Base-by-base conservation (phyloP, 2,329 filamentous ascomycete species). In the Apiospora marii region DNA sequence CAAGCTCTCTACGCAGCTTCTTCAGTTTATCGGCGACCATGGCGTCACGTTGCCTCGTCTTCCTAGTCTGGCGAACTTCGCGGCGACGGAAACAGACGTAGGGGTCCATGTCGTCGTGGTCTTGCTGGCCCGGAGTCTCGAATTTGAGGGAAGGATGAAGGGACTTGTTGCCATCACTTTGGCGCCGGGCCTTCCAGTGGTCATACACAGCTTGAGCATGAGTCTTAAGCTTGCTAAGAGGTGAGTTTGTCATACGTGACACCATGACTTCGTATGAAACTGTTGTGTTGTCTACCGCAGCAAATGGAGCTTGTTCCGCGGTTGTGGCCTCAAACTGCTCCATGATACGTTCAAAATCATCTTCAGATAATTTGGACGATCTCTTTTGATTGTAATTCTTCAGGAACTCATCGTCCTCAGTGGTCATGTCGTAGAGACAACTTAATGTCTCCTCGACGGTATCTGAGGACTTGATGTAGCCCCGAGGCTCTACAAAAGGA, bases 71-170 rank as follows among this genome's bases (percentile, higher is more conserved):
- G 72, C 96, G 92, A 67, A 97, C 94, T 83, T 99, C 96, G 75
- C 96, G 93, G 77, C 96, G 92, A 81, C 96, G 91, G 89, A 99
- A 99, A 84, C 96, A 99, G 79, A 99, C 95, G 84, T 98, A 99
- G 68, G 96, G 96, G 83, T 99, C 96, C 78, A 94, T 91, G 81
- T 99, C 96, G 82, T 99, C 96, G 74, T 92, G 97, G 76, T 98
- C 96, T 80, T 94, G 93, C 75, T 96, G 94, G 13, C 68, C 68
- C 16, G 68, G 68, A 67, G 92, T 97, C 85, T 99, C 96, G 76
- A 98, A 96, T 85, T 98, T 98, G 81, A 98, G 90, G 30, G 86
- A 88, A 10, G 94, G 91, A 79, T 95, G 92, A 74, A 98, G 85
- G 7, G 92, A 85, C 77, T 89, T 91, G 81, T 96, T 96, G 76